Evolutionary conservation across 1,284 basidiomycete species (phyloP).

Genomic region (Ceratobasidium sp.): DNA sequence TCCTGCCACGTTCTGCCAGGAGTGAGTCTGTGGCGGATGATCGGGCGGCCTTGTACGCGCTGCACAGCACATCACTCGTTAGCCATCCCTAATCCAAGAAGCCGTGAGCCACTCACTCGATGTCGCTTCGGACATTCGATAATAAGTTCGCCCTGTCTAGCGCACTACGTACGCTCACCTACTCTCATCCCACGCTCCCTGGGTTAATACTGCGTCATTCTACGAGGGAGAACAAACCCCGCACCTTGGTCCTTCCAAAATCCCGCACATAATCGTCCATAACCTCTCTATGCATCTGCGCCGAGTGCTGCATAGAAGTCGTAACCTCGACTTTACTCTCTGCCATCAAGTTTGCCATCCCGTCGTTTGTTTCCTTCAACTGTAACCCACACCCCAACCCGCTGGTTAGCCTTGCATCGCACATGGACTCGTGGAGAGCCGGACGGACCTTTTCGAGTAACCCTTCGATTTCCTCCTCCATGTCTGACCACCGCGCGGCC

Average conservation of each 20-base stretch:
- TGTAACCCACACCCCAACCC: constrained; percentile 50
- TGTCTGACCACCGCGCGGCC: constrained; percentile 70
- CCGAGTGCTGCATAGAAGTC: constrained; percentile 83
- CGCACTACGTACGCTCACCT: constrained; percentile 84
- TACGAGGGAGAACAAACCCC: constrained; percentile 42
- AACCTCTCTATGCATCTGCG: constrained; percentile 89
- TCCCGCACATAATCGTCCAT: constrained; percentile 88
- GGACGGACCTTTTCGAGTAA: constrained; percentile 77
- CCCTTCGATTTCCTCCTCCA: constrained; percentile 86
- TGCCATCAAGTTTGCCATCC: constrained; percentile 69
- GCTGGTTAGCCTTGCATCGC: neutral
- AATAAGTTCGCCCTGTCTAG: constrained; percentile 87
- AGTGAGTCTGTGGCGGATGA: constrained; percentile 86
- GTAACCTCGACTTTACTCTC: constrained; percentile 78
- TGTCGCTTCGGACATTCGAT: constrained; percentile 92
- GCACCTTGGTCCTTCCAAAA: constrained; percentile 79
- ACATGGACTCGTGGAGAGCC: constrained; percentile 9
- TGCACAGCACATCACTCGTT: constrained; percentile 49
- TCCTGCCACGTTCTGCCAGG: constrained; percentile 83
- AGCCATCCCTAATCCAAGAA: too few species aligned
- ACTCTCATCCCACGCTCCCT: neutral
- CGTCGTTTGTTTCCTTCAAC: constrained; percentile 84
- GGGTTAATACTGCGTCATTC: neutral
- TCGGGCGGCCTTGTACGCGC: constrained; percentile 75
- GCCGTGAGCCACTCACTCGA: constrained; percentile 67